Evolutionary conservation across 805 yeast genomes (phyloP).

Genomic region (Monosporozyma solicola): DNA sequence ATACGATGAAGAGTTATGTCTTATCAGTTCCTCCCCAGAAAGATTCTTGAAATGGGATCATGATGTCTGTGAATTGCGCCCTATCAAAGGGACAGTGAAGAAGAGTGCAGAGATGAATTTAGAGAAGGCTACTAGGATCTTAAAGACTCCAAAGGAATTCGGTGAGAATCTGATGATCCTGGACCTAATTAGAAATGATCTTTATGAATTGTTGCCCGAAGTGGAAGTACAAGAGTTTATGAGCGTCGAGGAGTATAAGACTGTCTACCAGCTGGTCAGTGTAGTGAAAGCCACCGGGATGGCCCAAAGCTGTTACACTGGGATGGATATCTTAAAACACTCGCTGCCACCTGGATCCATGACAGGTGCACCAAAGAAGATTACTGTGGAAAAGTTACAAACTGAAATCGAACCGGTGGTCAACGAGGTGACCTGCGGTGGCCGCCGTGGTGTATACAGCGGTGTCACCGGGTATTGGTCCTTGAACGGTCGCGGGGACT

Average conservation of each 20-base stretch:
- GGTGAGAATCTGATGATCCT: slow-evolving; percentile 97
- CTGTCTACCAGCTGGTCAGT: slow-evolving; percentile 86
- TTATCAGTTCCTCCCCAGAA: slow-evolving; percentile 91
- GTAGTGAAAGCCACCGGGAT: slow-evolving; percentile 59
- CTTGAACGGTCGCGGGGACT: slow-evolving; percentile 74
- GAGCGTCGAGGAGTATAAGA: slow-evolving; percentile 86
- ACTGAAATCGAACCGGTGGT: slow-evolving; percentile 27
- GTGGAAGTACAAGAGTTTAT: slow-evolving; percentile 74
- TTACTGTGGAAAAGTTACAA: slow-evolving; percentile 79
- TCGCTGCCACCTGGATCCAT: slow-evolving; percentile 96
- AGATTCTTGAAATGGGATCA: slow-evolving; percentile 76
- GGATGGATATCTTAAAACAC: slow-evolving; percentile 67
- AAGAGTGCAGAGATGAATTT: slow-evolving; percentile 47
- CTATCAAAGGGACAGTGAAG: slow-evolving; percentile 91
- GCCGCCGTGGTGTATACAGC: slow-evolving; percentile 71
- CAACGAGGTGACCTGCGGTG: slow-evolving; percentile 25
- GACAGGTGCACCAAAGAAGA: slow-evolving; percentile 98
- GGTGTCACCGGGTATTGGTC: slow-evolving; percentile 98
- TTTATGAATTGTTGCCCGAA: slow-evolving; percentile 52
- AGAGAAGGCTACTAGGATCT: slow-evolving; percentile 51
- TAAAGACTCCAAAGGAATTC: slow-evolving; percentile 81
- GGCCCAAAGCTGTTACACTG: slow-evolving; percentile 36
- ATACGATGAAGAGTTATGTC: slow-evolving; percentile 31
- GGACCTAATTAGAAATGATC: slow-evolving; percentile 88
- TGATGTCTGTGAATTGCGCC: slow-evolving; percentile 66